phyloP scores from a whole-genome alignment of 257 asterid genomes.

The Ilex aquifolium region DNA sequence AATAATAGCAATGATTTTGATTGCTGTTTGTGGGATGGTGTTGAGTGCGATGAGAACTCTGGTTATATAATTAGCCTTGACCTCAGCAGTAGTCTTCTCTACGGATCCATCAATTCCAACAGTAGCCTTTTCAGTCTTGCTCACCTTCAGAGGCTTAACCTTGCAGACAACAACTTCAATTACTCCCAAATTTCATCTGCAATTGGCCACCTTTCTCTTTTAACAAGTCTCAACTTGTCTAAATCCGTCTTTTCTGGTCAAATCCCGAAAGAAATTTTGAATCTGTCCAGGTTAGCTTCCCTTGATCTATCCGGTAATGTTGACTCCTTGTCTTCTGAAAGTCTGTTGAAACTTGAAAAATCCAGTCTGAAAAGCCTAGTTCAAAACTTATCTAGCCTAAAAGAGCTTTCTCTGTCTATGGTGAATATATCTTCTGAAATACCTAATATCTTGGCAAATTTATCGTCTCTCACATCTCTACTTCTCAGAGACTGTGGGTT shows the following conservation, averaged over 20 bases:
- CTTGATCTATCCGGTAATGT: not conserved
- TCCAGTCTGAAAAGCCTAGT: not conserved
- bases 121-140: not conserved
- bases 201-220: not conserved
- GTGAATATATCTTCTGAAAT: not conserved
- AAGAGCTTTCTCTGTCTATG: not conserved
- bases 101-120: not conserved
- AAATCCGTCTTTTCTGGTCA: not conserved
- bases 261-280: not conserved
- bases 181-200: not conserved
- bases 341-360: not conserved
- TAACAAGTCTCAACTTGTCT: not conserved
- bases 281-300: not conserved
- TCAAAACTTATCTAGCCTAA: not conserved
- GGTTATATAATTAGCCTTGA: not conserved
- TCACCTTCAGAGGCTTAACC: not conserved
- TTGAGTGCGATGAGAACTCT: not conserved
- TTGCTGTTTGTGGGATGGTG: conserved; percentile 1
- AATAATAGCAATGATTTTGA: not conserved
- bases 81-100: not conserved
- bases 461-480: not conserved
- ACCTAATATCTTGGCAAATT: not conserved
- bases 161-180: not conserved
- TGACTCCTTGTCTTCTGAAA: too few relatives aligned
- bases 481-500: not conserved